Percentiles rank a stretch among this genome's conserved stretches.
phyloP scores from a whole-genome alignment of 2,329 filamentous ascomycete species.

The Alternaria infectoria region DNA sequence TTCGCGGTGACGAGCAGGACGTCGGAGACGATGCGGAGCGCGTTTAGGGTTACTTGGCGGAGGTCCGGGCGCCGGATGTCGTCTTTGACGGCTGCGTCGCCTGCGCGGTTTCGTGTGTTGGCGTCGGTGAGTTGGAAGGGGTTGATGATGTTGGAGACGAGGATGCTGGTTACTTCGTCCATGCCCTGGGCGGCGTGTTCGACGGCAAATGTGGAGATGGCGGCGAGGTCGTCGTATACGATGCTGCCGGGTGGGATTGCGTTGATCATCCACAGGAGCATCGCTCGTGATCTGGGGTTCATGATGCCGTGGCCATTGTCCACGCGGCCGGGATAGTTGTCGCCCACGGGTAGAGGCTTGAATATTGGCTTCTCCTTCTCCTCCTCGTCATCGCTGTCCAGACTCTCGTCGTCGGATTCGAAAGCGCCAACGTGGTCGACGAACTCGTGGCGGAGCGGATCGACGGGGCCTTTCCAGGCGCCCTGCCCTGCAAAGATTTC shows the following conservation, averaged over 20 bases:
- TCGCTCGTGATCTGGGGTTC: constrained; percentile 57
- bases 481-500: constrained; percentile 37
- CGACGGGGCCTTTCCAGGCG: constrained; percentile 77
- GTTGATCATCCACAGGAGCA: constrained; percentile 81
- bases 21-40: constrained; percentile 80
- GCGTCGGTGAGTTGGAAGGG: constrained; percentile 77
- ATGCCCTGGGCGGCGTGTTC: constrained; percentile 83
- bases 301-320: constrained; percentile 39
- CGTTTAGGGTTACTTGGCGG: constrained; percentile 53
- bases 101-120: constrained; percentile 60
- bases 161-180: constrained; percentile 89
- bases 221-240: constrained; percentile 82
- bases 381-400: constrained; percentile 75
- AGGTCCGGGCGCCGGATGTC: constrained; percentile 28
- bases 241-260: constrained; percentile 77
- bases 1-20: constrained; percentile 69
- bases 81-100: constrained; percentile 27
- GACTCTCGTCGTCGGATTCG: constrained; percentile 57
- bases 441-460: constrained; percentile 80
- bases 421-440: constrained; percentile 78
- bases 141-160: constrained; percentile 79
- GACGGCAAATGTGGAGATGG: constrained; percentile 87
- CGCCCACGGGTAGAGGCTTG: constrained; percentile 33
- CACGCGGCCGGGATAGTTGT: constrained; percentile 36
- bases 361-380: constrained; percentile 33